Evolutionary conservation across 805 yeast species (phyloP).

Genomic region (Scheffersomyces spartinae): DNA sequence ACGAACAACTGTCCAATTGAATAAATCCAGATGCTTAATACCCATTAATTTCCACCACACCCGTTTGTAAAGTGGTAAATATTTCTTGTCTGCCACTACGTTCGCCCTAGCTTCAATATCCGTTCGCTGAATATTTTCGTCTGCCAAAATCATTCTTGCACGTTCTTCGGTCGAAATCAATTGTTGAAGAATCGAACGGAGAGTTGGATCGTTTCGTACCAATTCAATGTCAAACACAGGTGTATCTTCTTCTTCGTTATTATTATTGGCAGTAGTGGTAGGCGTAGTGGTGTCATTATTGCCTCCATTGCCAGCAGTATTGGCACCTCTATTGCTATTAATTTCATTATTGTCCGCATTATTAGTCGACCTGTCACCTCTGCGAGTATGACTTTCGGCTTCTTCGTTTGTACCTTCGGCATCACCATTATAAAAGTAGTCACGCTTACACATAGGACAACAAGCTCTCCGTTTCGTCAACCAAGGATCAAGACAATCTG

Average conservation of each 20-base stretch:
- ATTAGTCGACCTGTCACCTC: constrained; percentile 4
- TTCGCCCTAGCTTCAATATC: constrained; percentile 36
- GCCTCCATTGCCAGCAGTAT: too few species aligned
- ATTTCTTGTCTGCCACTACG: constrained; percentile 22
- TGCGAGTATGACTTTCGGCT: constrained; percentile 7
- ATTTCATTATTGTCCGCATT: too few species aligned
- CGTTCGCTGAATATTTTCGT: constrained; percentile 17
- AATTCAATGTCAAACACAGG: constrained; percentile 17
- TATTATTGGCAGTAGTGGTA: constrained; percentile 1
- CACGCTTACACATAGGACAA: constrained; percentile 76
- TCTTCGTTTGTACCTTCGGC: constrained; percentile 4
- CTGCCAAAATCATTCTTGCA: constrained; percentile 28
- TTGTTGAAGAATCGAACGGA: constrained; percentile 26
- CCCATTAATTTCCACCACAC: constrained; percentile 51
- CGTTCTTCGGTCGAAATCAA: constrained; percentile 29
- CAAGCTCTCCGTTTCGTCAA: constrained; percentile 61
- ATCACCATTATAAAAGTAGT: constrained; percentile 36
- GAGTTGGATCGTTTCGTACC: constrained; percentile 24
- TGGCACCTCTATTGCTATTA: too few species aligned
- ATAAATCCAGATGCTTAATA: constrained; percentile 33
- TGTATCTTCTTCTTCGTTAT: constrained; percentile 6
- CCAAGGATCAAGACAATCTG: constrained; percentile 77
- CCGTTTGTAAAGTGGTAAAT: constrained; percentile 16
- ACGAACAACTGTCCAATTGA: constrained; percentile 38
- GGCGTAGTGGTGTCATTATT: too few species aligned